Evolutionary conservation across 768 basidiomycete genomes (phyloP), one percentile per base, ranked within the genome.

Genomic region (Podaxis carcinomalis): DNA sequence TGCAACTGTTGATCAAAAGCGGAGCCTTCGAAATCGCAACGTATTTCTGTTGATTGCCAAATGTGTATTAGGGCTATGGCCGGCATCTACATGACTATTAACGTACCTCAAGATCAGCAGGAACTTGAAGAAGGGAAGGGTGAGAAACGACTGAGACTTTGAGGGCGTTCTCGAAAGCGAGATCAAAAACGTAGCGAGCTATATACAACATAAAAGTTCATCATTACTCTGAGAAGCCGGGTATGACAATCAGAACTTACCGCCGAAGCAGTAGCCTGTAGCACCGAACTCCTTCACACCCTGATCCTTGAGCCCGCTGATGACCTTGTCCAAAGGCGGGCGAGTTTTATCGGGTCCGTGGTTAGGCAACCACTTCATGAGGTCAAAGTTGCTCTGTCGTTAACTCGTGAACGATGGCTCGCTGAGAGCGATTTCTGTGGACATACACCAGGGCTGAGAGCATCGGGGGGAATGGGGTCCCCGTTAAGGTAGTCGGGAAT

Each of bases 251-350:
- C 35, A 23, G 19, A 13, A 68, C 77, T 60, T 62, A 80, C 84
- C 88, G 62, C 88, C 87, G 57, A 82, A 86, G 75, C 90, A 92
- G 75, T 85, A 91, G 2, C 87, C 88, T 4, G 81, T 80, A 0
- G 85, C 83, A 0, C 75, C 88, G 59, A 92, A 80, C 5, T 69
- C 69, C 1, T 76, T 83, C 21, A 91, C 75, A 1, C 89, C 90
- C 62, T 81, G 67, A 35, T 72, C 80, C 68, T 84, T 86, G 62
- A 92, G 78, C 0, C 75, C 81, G 3, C 68, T 70, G 35, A 89
- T 76, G 47, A 88, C 83, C 52, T 79, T 82, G 72, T 89, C 80
- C 27, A 89, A 63, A 2, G 66, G 11, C 1, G 84, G 83, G 11
- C 82, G 81, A 1, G 81, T 83, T 10, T 67, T 39, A 0, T 67